Conservation (phyloP, 345 rosid genomes). For the Eucalyptus leucophloia region DNA sequence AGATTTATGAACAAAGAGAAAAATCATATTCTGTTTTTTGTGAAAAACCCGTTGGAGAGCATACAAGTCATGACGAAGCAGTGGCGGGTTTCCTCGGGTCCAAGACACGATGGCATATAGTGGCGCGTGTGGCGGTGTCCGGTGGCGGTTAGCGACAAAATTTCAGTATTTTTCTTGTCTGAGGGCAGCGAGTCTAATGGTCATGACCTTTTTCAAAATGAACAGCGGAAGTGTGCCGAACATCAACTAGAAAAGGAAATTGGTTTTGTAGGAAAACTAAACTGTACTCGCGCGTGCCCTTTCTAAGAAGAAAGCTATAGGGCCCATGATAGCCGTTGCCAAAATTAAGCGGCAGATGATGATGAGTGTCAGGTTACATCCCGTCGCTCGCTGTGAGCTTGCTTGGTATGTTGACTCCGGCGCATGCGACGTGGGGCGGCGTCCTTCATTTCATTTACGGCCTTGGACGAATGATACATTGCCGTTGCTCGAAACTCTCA, state of each 20-base stretch:
- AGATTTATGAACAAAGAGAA: no score
- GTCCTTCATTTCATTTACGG: not conserved
- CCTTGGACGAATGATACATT: not conserved
- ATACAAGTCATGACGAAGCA: no score
- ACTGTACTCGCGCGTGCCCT: not conserved
- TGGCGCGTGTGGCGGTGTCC: no score
- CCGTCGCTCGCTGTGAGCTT: not conserved
- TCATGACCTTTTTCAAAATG: no score
- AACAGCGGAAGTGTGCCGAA: no score
- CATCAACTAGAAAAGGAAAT: not conserved
- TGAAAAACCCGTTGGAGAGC: no score
- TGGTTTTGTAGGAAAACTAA: not conserved
- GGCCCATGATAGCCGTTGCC: not conserved
- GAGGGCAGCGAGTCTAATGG: no score
- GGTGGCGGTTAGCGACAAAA: no score
- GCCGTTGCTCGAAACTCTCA: not conserved
- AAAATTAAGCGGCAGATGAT: not conserved
- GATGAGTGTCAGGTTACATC: not conserved
- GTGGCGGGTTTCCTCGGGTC: no score
- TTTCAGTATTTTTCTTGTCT: no score
- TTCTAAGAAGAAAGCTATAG: not conserved
- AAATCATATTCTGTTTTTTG: no score
- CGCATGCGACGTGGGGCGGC: not conserved
- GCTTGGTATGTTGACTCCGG: not conserved
- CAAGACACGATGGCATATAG: no score